Conservation (phyloP, 768 basidiomycete genomes). For the Cystobasidium tubakii region DNA sequence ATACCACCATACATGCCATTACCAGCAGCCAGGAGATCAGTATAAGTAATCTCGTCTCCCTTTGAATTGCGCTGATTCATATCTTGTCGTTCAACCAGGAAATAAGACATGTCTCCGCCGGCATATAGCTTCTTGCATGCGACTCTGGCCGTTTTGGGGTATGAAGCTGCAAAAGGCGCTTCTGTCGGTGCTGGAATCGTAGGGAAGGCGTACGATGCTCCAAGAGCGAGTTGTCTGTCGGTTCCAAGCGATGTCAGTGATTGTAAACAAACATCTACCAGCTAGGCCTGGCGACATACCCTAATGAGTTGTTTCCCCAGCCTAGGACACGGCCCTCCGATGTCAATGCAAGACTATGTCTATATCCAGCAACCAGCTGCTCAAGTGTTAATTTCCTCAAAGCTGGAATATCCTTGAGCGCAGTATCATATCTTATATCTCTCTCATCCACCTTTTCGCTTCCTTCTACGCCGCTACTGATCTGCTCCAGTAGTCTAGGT, state of each 20-base stretch:
- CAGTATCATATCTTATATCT: constrained; percentile 62
- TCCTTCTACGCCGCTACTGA: constrained; percentile 25
- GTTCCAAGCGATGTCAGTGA: too few relatives aligned
- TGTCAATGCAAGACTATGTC: constrained; percentile 63
- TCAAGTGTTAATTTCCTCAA: constrained; percentile 61
- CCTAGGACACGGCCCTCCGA: constrained; percentile 67
- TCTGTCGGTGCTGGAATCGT: constrained; percentile 78
- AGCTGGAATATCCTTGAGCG: constrained; percentile 70
- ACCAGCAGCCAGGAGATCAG: constrained; percentile 51
- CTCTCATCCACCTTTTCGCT: constrained; percentile 47
- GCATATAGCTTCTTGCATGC: constrained; percentile 62
- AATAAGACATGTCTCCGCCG: constrained; percentile 74
- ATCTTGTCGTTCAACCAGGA: constrained; percentile 61
- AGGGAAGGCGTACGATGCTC: constrained; percentile 54
- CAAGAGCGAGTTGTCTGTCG: constrained; percentile 72
- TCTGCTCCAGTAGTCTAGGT: constrained; percentile 42
- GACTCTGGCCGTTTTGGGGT: constrained; percentile 55
- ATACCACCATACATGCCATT: constrained; percentile 35
- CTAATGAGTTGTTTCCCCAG: constrained; percentile 67
- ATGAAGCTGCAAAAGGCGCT: constrained; percentile 63
- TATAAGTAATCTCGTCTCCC: constrained; percentile 78
- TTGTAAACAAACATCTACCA: too few relatives aligned
- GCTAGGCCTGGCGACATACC: too few relatives aligned
- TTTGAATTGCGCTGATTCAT: constrained; percentile 51
- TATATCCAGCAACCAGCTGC: constrained; percentile 66